Evolutionary conservation across 305 asterid species (phyloP).

Genomic region (Rubia occidens): DNA sequence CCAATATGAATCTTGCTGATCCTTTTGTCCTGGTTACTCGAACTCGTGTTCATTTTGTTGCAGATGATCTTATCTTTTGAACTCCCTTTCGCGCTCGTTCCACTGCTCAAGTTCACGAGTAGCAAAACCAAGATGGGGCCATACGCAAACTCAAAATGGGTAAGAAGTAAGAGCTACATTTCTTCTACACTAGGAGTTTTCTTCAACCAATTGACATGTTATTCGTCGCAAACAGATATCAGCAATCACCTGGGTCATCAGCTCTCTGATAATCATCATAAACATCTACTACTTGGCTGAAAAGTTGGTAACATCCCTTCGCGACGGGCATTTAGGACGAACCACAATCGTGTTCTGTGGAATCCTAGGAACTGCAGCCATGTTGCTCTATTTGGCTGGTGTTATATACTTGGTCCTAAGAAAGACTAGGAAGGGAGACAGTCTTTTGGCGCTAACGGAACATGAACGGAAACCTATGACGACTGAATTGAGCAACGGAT

Average conservation of each 20-base stretch:
- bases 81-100: slow-evolving; percentile 88
- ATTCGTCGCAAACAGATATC: slow-evolving; percentile 40
- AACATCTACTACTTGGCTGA: slow-evolving; percentile 66
- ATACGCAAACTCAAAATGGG: slow-evolving; percentile 53
- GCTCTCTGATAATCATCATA: slow-evolving; percentile 73
- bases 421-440: slow-evolving; percentile 50
- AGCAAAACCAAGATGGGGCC: slow-evolving; percentile 86
- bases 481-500: slow-evolving; percentile 14
- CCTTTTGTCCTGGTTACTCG: background rate
- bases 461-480: slow-evolving; percentile 32
- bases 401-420: slow-evolving; percentile 53
- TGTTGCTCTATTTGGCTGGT: slow-evolving; percentile 62
- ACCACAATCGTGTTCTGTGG: slow-evolving; percentile 51
- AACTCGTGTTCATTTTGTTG: slow-evolving; percentile 12
- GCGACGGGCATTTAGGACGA: slow-evolving; percentile 32
- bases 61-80: slow-evolving; percentile 96
- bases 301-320: slow-evolving; percentile 48
- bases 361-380: slow-evolving; percentile 44
- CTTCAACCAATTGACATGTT: background rate
- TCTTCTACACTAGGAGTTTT: background rate
- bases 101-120: slow-evolving; percentile 94
- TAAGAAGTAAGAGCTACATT: slow-evolving; percentile 25
- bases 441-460: slow-evolving; percentile 50
- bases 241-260: slow-evolving; percentile 64
- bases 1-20: background rate